Percentiles rank a stretch among this genome's conserved stretches.
These are phyloP conservation scores for Curvularia verruculosa DNA, from an alignment of 2,329 filamentous ascomycete genomes.

Conservation along the genomic window DNA sequence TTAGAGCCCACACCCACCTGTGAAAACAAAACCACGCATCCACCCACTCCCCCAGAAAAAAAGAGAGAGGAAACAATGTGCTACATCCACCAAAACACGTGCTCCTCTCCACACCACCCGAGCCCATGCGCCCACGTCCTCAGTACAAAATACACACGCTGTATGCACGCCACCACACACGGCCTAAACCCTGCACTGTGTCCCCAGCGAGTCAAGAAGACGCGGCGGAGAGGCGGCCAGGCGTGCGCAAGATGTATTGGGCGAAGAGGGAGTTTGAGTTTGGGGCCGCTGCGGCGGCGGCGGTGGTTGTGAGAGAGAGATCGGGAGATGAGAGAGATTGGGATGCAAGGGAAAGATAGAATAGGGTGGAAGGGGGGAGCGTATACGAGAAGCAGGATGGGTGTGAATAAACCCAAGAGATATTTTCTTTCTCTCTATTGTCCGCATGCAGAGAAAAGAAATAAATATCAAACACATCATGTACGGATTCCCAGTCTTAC, in stretches of 20 bases:
- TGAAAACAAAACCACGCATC: not conserved
- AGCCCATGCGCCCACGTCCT: slow-evolving; percentile 22
- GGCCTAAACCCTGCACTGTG: slow-evolving; percentile 25
- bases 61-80: slow-evolving; percentile 25
- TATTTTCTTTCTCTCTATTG: too few relatives aligned
- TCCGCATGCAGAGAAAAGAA: not conserved
- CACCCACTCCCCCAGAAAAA: too few relatives aligned
- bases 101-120: slow-evolving; percentile 5
- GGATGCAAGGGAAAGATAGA: not conserved
- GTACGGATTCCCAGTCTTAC: not conserved
- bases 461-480: not conserved
- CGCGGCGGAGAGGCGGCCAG: not conserved
- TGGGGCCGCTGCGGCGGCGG: slow-evolving; percentile 2
- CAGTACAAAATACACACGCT: slow-evolving; percentile 25
- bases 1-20: not conserved
- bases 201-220: slow-evolving; percentile 35
- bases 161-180: slow-evolving; percentile 30
- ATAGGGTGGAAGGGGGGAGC: not conserved
- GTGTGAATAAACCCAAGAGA: too few relatives aligned
- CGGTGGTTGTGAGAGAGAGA: not conserved
- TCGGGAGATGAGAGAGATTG: not conserved
- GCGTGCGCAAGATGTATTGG: slow-evolving; percentile 20
- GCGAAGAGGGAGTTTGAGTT: slow-evolving; percentile 28
- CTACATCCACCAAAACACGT: slow-evolving; percentile 32
- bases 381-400: not conserved